Conservation (phyloP, 768 basidiomycete genomes). For the Boletus vermiculosoides region DNA sequence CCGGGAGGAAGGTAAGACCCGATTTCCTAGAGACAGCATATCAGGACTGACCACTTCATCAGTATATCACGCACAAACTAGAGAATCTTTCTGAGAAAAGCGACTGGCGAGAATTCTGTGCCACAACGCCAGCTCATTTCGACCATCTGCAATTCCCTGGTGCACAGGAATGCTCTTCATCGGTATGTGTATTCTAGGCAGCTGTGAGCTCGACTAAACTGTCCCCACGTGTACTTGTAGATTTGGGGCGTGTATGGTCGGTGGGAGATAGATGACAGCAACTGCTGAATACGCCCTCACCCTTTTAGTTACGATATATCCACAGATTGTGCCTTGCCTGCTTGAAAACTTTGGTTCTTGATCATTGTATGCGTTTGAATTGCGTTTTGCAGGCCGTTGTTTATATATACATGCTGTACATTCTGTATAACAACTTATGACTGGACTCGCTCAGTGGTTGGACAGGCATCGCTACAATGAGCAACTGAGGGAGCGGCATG, state of each 20-base stretch:
- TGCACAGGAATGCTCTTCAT: conserved; percentile 16
- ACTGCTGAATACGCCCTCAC: conserved; percentile 10
- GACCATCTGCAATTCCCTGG: conserved; percentile 16
- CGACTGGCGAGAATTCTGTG: too few species aligned
- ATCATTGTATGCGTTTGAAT: not conserved
- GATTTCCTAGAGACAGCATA: too few species aligned
- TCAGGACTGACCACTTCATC: too few species aligned
- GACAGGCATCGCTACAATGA: too few species aligned
- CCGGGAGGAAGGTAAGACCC: too few species aligned
- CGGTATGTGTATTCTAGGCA: not conserved
- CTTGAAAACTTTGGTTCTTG: not conserved
- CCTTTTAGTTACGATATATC: not conserved
- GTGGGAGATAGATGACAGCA: conserved; percentile 26
- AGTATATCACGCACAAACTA: too few species aligned
- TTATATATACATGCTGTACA: not conserved
- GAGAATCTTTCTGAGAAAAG: too few species aligned
- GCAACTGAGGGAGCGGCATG: not conserved
- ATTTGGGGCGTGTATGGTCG: conserved; percentile 9
- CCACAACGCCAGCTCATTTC: too few species aligned
- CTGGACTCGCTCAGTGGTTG: not conserved
- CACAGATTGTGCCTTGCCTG: too few species aligned
- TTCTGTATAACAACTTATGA: not conserved
- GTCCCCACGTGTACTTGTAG: conserved; percentile 6
- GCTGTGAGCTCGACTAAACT: not conserved
- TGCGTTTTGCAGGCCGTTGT: not conserved